A percentile compares a stretch with the other conserved stretches of the same genome.
These are phyloP conservation scores for Epichloe uncinata DNA, from an alignment of 2,329 filamentous ascomycete species.

Conservation along the genomic window DNA sequence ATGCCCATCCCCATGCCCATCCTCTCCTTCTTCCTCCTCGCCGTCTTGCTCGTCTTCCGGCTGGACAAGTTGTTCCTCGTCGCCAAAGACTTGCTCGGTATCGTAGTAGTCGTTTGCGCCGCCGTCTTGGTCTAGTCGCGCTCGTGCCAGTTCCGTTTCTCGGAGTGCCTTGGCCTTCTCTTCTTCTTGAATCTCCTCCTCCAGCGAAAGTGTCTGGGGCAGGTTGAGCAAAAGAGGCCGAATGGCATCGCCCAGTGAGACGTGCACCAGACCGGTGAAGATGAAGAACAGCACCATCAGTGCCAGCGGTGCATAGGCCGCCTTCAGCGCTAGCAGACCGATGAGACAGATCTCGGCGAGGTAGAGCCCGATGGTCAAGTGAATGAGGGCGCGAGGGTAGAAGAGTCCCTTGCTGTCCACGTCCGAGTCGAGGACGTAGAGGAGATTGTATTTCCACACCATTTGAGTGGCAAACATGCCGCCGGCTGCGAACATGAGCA, in stretches of 20 bases:
- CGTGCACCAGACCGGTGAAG: slow-evolving; percentile 63
- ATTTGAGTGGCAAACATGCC: slow-evolving; percentile 74
- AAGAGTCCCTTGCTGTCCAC: slow-evolving; percentile 82
- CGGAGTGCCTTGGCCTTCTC: slow-evolving; percentile 34
- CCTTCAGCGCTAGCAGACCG: slow-evolving; percentile 64
- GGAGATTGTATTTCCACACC: slow-evolving; percentile 79
- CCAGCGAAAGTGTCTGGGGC: slow-evolving; percentile 54
- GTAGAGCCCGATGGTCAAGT: slow-evolving; percentile 75
- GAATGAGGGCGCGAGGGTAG: slow-evolving; percentile 78
- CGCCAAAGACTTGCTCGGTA: slow-evolving; percentile 20
- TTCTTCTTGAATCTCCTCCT: slow-evolving; percentile 32
- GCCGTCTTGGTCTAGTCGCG: slow-evolving; percentile 10
- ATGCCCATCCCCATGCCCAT: slow-evolving; percentile 7
- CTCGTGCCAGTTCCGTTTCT: slow-evolving; percentile 11
- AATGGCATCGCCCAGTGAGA: slow-evolving; percentile 60
- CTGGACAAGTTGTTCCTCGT: slow-evolving; percentile 14
- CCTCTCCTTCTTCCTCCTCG: slow-evolving; percentile 13
- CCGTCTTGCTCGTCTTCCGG: slow-evolving; percentile 16
- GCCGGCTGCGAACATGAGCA: slow-evolving; percentile 68
- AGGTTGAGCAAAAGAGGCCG: slow-evolving; percentile 65
- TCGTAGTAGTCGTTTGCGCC: slow-evolving; percentile 24
- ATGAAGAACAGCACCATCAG: slow-evolving; percentile 66
- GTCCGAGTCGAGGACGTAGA: slow-evolving; percentile 70
- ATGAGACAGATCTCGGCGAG: slow-evolving; percentile 72
- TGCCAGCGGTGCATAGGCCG: slow-evolving; percentile 53